Conservation (phyloP, 2,329 filamentous ascomycete genomes). For the Pseudocercospora pini-densiflorae region DNA sequence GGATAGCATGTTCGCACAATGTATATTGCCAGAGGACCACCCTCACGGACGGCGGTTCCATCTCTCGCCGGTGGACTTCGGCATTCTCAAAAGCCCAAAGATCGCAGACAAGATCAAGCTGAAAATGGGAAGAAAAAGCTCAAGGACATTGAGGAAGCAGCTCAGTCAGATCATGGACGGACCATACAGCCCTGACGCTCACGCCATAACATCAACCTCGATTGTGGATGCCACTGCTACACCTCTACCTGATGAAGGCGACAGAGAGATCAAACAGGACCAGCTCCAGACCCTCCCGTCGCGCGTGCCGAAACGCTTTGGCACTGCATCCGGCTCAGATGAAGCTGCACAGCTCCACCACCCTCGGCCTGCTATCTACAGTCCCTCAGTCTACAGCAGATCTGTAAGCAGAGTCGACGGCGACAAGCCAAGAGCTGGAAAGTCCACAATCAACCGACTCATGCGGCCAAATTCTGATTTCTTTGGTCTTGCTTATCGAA, state of each 20-base stretch:
- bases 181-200: conserved; percentile 17
- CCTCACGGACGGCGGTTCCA: conserved; percentile 18
- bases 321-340: conserved; percentile 6
- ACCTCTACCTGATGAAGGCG: background rate
- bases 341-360: background rate
- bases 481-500: conserved; percentile 17
- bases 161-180: conserved; percentile 14
- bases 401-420: conserved; percentile 15
- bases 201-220: conserved; percentile 10
- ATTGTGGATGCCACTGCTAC: conserved; percentile 1
- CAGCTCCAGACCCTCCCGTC: background rate
- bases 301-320: conserved; percentile 6
- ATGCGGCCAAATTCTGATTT: conserved; percentile 11
- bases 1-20: conserved; percentile 1
- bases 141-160: conserved; percentile 17
- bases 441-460: background rate
- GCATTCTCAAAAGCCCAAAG: conserved; percentile 19
- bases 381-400: conserved; percentile 19
- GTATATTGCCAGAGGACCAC: conserved; percentile 17
- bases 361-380: conserved; percentile 10
- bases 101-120: conserved; percentile 22
- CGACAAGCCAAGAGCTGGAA: background rate
- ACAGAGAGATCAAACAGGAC: background rate
- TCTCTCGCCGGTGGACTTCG: conserved; percentile 18
- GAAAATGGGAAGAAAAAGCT: conserved; percentile 25